Evolutionary conservation across 495 filamentous ascomycete species (phyloP).

Genomic region (Aspergillus conjunctus): DNA sequence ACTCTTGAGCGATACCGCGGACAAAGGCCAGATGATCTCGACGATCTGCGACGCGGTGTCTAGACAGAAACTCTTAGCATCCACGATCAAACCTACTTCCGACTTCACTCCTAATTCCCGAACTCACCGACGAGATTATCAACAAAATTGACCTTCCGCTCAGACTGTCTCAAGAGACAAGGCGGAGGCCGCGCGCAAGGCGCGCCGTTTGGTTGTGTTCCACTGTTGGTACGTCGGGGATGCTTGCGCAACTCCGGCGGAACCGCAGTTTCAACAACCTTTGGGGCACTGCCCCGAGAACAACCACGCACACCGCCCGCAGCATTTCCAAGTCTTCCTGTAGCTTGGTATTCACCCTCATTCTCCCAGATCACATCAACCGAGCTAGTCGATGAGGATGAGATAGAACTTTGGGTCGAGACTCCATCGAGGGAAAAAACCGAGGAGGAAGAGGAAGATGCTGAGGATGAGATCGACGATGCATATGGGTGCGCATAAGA

Average conservation of each 20-base stretch:
- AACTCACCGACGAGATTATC: conserved; percentile 97
- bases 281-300: conserved; percentile 33
- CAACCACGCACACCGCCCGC: conserved; percentile 32
- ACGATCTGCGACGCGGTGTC: conserved; percentile 98
- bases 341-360: conserved; percentile 39
- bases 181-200: conserved; percentile 72
- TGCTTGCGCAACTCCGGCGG: conserved; percentile 74
- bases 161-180: conserved; percentile 81
- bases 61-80: conserved; percentile 46
- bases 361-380: conserved; percentile 54
- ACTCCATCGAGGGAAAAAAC: conserved; percentile 73
- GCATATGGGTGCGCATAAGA: conserved; percentile 60
- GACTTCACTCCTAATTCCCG: not conserved
- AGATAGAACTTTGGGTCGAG: conserved; percentile 59
- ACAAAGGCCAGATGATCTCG: conserved; percentile 91
- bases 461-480: conserved; percentile 68
- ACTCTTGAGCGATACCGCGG: conserved; percentile 50
- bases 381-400: conserved; percentile 48
- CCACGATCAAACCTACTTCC: not conserved
- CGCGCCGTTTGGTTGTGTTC: conserved; percentile 39
- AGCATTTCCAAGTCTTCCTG: conserved; percentile 29
- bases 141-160: conserved; percentile 94
- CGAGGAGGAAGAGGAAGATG: conserved; percentile 75
- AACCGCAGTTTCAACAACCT: conserved; percentile 49
- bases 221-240: conserved; percentile 70